These are phyloP conservation scores for Acanthamoeba triangularis DNA, from an alignment of 208 protist species.

Conservation along the genomic window DNA sequence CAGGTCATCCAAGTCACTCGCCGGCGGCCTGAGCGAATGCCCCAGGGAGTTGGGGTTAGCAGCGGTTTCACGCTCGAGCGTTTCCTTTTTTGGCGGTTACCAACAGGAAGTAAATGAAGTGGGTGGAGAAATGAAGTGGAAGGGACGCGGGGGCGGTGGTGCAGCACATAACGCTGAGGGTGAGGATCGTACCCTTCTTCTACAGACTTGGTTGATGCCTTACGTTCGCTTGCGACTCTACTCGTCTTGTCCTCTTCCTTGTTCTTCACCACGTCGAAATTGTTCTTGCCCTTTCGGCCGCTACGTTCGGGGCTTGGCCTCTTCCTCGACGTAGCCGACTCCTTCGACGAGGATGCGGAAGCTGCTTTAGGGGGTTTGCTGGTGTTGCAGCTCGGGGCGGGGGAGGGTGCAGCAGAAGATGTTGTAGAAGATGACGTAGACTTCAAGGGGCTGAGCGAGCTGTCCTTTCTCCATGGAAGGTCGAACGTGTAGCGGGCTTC, in stretches of 20 bases:
- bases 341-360: too few species aligned
- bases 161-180: background rate
- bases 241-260: background rate
- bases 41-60: too few species aligned
- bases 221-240: too few species aligned
- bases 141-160: background rate
- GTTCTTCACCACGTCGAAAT: background rate
- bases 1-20: constrained; percentile 36
- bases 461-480: background rate
- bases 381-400: background rate
- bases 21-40: too few species aligned
- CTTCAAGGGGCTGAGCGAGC: background rate
- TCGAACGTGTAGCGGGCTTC: constrained; percentile 36
- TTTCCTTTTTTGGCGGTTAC: background rate
- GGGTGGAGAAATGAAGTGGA: constrained; percentile 5
- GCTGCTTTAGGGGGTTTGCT: too few species aligned
- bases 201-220: background rate
- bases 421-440: background rate
- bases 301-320: background rate
- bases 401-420: background rate
- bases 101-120: constrained; percentile 10
- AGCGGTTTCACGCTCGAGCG: too few species aligned
- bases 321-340: too few species aligned
- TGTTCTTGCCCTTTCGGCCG: background rate
- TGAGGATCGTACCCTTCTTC: background rate